Evolutionary conservation across 306 rosid species (phyloP), one percentile per base, ranked within the genome.

Genomic region (Pyrus pyrifolia): DNA sequence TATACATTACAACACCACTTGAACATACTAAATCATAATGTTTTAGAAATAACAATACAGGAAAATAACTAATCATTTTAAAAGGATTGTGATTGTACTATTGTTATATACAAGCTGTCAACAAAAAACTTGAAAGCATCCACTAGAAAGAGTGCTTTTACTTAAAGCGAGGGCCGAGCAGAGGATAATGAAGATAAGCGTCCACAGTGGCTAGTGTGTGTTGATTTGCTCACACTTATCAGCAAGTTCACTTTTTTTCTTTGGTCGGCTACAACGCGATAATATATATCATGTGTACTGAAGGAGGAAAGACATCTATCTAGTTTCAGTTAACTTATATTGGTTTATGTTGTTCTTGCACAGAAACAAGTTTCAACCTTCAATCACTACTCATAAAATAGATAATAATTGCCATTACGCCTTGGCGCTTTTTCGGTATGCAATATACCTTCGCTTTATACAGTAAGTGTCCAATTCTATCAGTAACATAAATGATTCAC

Each of bases 401-500:
- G 8, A 4, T 6, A 6, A 3, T 31, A 33, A 51, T 51, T 51
- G 55, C 55, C 21, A 2, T 6, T 51, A 51, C 25, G 4, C 38
- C 21, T 22, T 9, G 38, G 35, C 38, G 5, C 18, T 22, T n/a
- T 15, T 64, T 40, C 18, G 8, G 22, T n/a, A 35, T 23, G 51
- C 5, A 15, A 70, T 25, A 42, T 73, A 62, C 30, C 67, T 40
- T 74, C 45, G 44, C 25, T 25, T 57, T 40, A 33, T 23, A 73
- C 12, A 60, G 13, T 29, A 44, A 6, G 21, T 74, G 9, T 23
- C 46, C 15, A 15, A 49, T 27, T 31, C 13, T 11, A 19, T 44
- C 21, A 82, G 44, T 51, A 60, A 73, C 14, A 10, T 21, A 69
- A 27, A 72, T 38, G 19, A 60, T 33, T 70, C 76, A 92, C 98